Conservation (phyloP, 2,329 filamentous ascomycete species). For the Cryoendolithus antarcticus region DNA sequence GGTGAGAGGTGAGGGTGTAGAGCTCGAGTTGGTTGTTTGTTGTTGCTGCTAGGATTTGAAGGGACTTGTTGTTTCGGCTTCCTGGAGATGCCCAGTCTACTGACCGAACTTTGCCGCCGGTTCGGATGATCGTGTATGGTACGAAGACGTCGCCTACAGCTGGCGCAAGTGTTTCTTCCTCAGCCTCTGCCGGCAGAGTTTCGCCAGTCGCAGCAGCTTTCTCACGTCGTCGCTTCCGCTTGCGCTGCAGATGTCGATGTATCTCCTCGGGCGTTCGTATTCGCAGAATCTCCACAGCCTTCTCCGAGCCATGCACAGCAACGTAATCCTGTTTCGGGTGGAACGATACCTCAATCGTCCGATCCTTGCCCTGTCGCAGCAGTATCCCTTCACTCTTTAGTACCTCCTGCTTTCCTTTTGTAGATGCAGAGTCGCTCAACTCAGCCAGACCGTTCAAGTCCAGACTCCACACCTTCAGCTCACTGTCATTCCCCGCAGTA, state of each 20-base stretch:
- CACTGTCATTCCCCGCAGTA: constrained; percentile 90
- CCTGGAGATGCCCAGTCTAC: constrained; percentile 60
- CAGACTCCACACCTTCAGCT: constrained; percentile 88
- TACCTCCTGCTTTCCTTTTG: constrained; percentile 49
- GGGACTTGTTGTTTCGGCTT: constrained; percentile 52
- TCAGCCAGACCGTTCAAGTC: constrained; percentile 45
- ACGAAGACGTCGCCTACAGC: constrained; percentile 81
- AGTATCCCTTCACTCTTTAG: constrained; percentile 68
- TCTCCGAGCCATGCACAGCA: constrained; percentile 83
- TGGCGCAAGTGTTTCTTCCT: constrained; percentile 56
- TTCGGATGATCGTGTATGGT: constrained; percentile 76
- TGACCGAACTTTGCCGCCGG: constrained; percentile 77
- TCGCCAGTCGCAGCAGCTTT: constrained; percentile 50
- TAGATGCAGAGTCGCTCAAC: constrained; percentile 38
- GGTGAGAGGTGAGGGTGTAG: constrained; percentile 55
- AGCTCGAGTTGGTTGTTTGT: constrained; percentile 91
- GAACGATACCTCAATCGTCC: constrained; percentile 69
- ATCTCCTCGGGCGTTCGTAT: constrained; percentile 78
- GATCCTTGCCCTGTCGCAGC: constrained; percentile 74
- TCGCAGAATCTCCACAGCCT: constrained; percentile 84
- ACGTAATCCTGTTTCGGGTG: constrained; percentile 80
- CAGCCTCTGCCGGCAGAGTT: constrained; percentile 17
- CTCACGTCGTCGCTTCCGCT: constrained; percentile 76
- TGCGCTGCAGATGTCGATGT: constrained; percentile 73
- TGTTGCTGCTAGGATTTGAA: constrained; percentile 71